A percentile compares a stretch with the other conserved stretches of the same genome.
phyloP scores from a whole-genome alignment of 352 stramenopile species.

The Phytophthora cryptogea region DNA sequence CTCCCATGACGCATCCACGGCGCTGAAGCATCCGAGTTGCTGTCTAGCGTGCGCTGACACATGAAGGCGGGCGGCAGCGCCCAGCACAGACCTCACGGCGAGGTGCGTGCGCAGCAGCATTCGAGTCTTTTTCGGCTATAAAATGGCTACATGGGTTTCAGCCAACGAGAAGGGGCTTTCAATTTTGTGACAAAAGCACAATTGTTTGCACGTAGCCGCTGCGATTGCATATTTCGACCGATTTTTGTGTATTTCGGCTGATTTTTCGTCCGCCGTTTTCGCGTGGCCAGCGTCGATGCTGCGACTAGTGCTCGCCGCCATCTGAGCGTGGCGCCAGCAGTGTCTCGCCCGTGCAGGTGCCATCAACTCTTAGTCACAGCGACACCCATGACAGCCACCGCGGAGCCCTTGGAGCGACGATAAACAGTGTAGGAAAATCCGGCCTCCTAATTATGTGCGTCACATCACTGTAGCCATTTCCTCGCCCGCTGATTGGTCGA shows the following conservation, averaged over 20 bases:
- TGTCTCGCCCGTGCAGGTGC: constrained; percentile 5
- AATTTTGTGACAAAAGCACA: background rate
- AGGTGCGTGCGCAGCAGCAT: constrained; percentile 11
- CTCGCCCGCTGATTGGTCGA: constrained; percentile 18
- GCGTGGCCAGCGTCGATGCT: background rate
- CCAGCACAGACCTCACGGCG: constrained; percentile 4
- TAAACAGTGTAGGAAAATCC: constrained; percentile 20
- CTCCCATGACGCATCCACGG: constrained; percentile 32
- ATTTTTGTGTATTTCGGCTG: background rate
- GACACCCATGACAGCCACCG: background rate
- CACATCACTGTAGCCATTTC: constrained; percentile 35
- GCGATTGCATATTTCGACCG: background rate
- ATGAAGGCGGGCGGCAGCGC: constrained; percentile 7
- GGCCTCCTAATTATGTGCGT: constrained; percentile 15
- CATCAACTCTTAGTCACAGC: background rate
- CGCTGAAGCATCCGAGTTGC: constrained; percentile 18
- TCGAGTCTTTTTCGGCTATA: constrained; percentile 4
- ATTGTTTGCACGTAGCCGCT: background rate
- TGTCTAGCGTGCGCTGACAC: constrained; percentile 9
- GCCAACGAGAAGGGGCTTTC: background rate
- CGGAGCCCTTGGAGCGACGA: background rate
- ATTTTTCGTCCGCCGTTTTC: background rate
- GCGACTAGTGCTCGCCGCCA: constrained; percentile 5
- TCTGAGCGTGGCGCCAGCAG: constrained; percentile 2
- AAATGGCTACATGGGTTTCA: background rate